Evolutionary conservation across 2,329 filamentous ascomycete genomes (phyloP).

Genomic region (Botrytis hyacinthi): DNA sequence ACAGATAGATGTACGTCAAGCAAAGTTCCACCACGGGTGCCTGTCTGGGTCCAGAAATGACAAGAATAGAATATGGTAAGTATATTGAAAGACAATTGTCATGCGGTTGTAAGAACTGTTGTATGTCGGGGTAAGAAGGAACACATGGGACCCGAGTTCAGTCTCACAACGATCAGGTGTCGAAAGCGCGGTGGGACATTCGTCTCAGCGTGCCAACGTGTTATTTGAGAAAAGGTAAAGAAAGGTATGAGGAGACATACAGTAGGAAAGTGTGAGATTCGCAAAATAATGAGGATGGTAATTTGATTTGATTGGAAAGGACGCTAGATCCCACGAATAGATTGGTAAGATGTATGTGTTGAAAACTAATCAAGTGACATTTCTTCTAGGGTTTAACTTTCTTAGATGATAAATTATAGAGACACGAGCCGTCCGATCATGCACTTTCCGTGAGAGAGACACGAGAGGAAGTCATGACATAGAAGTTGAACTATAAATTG

Average conservation of each 20-base stretch:
- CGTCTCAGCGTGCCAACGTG: background rate
- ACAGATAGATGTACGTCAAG: background rate
- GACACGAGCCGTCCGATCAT: background rate
- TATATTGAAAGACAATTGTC: rapidly evolving
- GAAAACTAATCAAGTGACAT: background rate
- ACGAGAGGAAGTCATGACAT: background rate
- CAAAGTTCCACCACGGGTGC: background rate
- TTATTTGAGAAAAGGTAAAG: background rate
- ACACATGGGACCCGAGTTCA: background rate
- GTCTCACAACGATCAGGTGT: too few species aligned
- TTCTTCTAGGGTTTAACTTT: background rate
- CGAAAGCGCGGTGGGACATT: background rate
- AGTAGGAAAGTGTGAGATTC: background rate
- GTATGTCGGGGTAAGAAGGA: background rate
- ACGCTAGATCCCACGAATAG: too few species aligned
- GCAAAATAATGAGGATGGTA: background rate
- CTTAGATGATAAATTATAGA: background rate
- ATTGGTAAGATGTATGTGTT: background rate
- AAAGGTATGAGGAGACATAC: too few species aligned
- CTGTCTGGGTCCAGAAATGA: background rate
- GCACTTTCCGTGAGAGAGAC: background rate
- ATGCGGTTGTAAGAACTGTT: background rate
- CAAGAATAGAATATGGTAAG: background rate
- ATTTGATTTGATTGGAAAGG: background rate
- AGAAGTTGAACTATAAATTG: background rate